Base-by-base conservation (phyloP, 257 asterid species). In the Rubia yunnanensis region DNA sequence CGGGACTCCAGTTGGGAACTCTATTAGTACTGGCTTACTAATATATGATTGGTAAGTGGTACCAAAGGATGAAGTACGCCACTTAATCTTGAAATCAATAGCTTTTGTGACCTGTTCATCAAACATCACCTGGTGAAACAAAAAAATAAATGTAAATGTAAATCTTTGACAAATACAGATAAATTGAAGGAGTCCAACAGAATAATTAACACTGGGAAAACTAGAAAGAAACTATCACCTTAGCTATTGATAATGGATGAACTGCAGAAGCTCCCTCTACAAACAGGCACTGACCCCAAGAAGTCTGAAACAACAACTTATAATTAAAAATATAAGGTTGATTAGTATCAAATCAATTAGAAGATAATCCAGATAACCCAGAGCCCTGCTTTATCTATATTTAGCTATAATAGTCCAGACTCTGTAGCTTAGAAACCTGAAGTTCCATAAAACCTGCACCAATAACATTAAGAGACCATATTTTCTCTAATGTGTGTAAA, bases 211-310 rank as follows among this genome's bases (percentile, higher is more conserved):
- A 52, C 17, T 15, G 52, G 60, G 61, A 63, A 44, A 17, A 14
- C 41, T 1, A 27, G 38, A 26, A 26, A 56, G 24, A 67, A 70
- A 66, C 26, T 56, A 52, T 69, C 71, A 92, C 99, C 96, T 92
- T 84, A 15, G 92, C 97, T 73, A 92, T 80, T 72, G 99, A 83
- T 68, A 71, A 73, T 67, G 99, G 95, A 80, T 76, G 85, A 76
- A 81, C 73, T 36, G 85, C 84, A 74, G 99, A 92, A 78, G 96
- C 97, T 68, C 95, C 99, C 77, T 87, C 99, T 52, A 92, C 76
- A 70, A 80, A 89, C 27, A 92, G 73, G 82, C 85, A 79, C 66
- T 80, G 78, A 63, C 48, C 77, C 74, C 82, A 83, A 65, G 84
- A 77, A 66, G 70, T 77, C 99, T 92, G 91, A 83, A 83, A 63